Conservation (phyloP, 2,329 filamentous ascomycete species). For the Furcasterigmium sp. region DNA sequence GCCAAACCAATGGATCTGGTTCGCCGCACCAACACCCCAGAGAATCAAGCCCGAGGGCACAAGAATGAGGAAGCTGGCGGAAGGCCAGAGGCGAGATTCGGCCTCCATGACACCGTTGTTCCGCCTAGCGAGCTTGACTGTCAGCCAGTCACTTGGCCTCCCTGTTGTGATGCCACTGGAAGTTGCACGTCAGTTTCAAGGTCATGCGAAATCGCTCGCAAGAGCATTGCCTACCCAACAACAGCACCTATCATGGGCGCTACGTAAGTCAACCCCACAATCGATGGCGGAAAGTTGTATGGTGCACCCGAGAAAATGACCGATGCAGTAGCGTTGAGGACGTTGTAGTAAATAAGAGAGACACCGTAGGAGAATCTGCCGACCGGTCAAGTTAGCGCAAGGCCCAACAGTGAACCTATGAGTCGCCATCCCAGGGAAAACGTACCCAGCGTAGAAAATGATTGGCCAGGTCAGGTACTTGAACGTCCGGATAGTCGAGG, state of each 20-base stretch:
- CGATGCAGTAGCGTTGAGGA: slow-evolving; percentile 35
- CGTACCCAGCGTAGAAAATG: slow-evolving; percentile 28
- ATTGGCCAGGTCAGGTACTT: slow-evolving; percentile 33
- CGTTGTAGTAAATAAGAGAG: slow-evolving; percentile 36
- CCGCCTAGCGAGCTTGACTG: slow-evolving; percentile 29
- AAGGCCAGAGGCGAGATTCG: slow-evolving; percentile 35
- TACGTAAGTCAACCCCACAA: slow-evolving; percentile 32
- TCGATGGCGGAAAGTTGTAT: slow-evolving; percentile 31
- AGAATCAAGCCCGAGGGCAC: slow-evolving; percentile 12
- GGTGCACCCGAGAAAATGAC: slow-evolving; percentile 30
- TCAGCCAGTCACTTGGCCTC: slow-evolving; percentile 28
- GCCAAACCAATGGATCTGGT: slow-evolving; percentile 34
- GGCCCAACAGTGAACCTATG: too few species aligned
- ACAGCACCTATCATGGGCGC: slow-evolving; percentile 27
- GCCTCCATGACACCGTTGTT: slow-evolving; percentile 36
- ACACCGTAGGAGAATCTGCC: slow-evolving; percentile 33
- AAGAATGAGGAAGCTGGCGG: slow-evolving; percentile 14
- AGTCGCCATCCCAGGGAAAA: too few species aligned
- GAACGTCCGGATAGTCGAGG: slow-evolving; percentile 28
- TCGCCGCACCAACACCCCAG: slow-evolving; percentile 25
- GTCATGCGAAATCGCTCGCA: too few species aligned
- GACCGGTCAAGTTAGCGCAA: too few species aligned
- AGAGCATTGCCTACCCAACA: not conserved
- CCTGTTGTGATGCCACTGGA: slow-evolving; percentile 23
- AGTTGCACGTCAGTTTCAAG: too few species aligned